Conservation (phyloP, 2,329 filamentous ascomycete species). For the Nannizziopsis barbatae region DNA sequence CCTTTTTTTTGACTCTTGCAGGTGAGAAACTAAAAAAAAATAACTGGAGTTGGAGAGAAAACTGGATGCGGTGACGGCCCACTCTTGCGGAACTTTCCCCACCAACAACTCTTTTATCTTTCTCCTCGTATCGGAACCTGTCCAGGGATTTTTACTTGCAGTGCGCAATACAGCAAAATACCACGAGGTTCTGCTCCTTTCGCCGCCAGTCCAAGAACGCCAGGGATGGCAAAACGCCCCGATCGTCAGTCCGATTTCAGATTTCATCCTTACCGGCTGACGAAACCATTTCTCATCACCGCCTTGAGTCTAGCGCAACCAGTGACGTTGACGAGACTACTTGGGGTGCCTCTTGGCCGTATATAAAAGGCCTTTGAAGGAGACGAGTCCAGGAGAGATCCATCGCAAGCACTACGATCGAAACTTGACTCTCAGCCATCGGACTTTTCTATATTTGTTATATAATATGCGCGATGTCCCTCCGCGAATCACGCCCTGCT, state of each 20-base stretch:
- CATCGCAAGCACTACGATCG: too few relatives aligned
- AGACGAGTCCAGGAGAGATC: too few relatives aligned
- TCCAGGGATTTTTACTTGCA: background rate
- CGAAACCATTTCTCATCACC: too few relatives aligned
- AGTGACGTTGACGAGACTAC: too few relatives aligned
- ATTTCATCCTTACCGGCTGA: background rate
- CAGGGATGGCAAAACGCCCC: background rate
- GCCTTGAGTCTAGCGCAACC: too few relatives aligned
- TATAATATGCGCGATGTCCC: too few relatives aligned
- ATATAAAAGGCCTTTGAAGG: too few relatives aligned
- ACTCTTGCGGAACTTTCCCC: conserved; percentile 6
- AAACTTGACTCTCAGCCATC: too few relatives aligned
- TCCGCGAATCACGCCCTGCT: too few relatives aligned
- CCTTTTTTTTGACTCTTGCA: too few relatives aligned
- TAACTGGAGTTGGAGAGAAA: background rate
- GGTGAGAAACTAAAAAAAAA: background rate
- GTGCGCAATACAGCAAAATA: background rate
- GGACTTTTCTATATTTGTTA: too few relatives aligned
- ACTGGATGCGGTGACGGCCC: background rate
- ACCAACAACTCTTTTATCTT: background rate
- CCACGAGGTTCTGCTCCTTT: background rate
- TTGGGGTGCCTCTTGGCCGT: too few relatives aligned
- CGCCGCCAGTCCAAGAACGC: background rate
- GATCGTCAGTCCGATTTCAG: background rate
- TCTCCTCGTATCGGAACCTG: background rate